phyloP scores from a whole-genome alignment of 495 filamentous ascomycete genomes.

The Hypoxylon intermedium region DNA sequence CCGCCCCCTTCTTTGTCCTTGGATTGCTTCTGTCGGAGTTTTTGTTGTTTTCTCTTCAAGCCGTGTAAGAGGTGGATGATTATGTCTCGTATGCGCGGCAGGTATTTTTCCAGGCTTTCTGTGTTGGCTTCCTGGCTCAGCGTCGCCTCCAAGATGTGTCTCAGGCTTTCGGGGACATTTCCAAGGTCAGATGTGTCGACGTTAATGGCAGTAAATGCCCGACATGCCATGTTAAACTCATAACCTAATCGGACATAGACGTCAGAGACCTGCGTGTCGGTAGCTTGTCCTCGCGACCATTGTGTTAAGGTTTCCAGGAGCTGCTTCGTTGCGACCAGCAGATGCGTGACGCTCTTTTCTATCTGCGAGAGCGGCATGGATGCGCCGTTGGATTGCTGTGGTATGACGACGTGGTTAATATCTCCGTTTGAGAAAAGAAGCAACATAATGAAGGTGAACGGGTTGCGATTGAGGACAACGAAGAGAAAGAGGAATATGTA shows the following conservation, averaged over 20 bases:
- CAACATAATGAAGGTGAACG: neutral
- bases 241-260: conserved; percentile 97
- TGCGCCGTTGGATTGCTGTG: conserved; percentile 52
- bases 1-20: conserved; percentile 66
- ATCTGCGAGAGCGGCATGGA: conserved; percentile 79
- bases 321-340: conserved; percentile 96
- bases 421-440: neutral
- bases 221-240: conserved; percentile 98
- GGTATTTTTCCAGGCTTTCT: conserved; percentile 87
- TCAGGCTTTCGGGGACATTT: conserved; percentile 89
- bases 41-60: conserved; percentile 93
- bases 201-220: conserved; percentile 93
- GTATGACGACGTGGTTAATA: conserved; percentile 16
- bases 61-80: conserved; percentile 97
- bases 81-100: conserved; percentile 93
- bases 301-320: conserved; percentile 94
- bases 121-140: conserved; percentile 94
- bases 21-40: conserved; percentile 79
- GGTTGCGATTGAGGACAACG: neutral
- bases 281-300: conserved; percentile 91
- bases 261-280: conserved; percentile 93
- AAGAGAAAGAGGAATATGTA: too few species aligned
- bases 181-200: conserved; percentile 93
- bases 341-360: conserved; percentile 97
- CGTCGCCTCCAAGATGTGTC: conserved; percentile 91